Base-by-base conservation (phyloP, 345 rosid species). In the Eucalyptus pauciflora region DNA sequence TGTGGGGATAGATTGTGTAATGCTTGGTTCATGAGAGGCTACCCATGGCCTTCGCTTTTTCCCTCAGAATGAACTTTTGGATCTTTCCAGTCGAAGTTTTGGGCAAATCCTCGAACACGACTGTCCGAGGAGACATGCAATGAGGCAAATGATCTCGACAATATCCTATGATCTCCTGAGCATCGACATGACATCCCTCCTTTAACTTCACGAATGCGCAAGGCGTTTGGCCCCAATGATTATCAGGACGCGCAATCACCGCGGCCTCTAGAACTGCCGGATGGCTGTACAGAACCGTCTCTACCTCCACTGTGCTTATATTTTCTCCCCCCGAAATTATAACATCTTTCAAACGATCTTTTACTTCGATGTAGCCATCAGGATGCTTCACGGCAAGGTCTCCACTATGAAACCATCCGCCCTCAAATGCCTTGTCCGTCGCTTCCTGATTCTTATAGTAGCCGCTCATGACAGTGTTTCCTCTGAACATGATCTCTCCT, bases 151-250 rank as follows among this genome's bases (percentile, higher is more conserved):
- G 93, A 64, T 90, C 93, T 86, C 95, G 90, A 87, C 97, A 97
- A 79, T 91, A 96, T 67, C 87, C 87, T 29, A 96, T 93, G n/a
- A 97, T 92, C 51, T 96, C 99, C 62, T 90, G 88, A 10, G 91
- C 93, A 60, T 88, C 58, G 1, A 81, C 52, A 11, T 91, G 76
- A 45, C 87, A 92, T 27, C 93, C 97, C 8, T 94, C 95, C 92
- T 94, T 97, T 56, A 96, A 79, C 90, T 92, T 96, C 86, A 97
- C 95, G 33, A 97, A 96, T 46, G 97, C 97, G 86, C 99, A 96
- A 71, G 99, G 98, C 7, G 98, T 95, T 67, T 97, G 95, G 83
- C 99, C 99, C 97, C 98, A 96, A 4, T 94, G 94, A 90, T 92
- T 89, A 88, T 97, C 99, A 1, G 96, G 98, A 86, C 96, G 90